These are phyloP conservation scores for Escallonia herrerae DNA, from an alignment of 129 eudicot species.

Conservation along the genomic window DNA sequence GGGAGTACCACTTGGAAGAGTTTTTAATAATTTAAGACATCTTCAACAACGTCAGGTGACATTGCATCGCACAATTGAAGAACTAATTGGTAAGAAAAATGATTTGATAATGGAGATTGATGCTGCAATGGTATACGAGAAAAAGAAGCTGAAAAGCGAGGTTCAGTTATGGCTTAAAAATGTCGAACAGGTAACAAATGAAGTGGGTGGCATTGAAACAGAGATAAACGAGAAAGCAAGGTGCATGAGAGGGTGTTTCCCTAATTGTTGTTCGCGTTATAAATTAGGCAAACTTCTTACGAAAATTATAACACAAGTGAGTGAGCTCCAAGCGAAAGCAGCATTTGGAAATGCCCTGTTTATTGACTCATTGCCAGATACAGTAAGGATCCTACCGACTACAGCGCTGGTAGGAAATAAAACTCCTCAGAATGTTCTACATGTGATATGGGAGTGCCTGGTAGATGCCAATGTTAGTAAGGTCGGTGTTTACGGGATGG, in stretches of 20 bases:
- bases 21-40: constrained; percentile 20
- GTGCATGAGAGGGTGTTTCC: constrained; percentile 27
- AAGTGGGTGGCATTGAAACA: constrained; percentile 25
- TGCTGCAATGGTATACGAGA: constrained; percentile 17
- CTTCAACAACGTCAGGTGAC: constrained; percentile 10
- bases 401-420: constrained; percentile 19
- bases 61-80: constrained; percentile 21
- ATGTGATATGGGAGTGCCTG: constrained; percentile 28
- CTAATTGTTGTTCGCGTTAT: constrained; percentile 26
- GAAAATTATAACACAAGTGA: constrained; percentile 19
- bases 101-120: constrained; percentile 27
- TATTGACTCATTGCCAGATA: constrained; percentile 19
- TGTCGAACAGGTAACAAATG: constrained; percentile 26
- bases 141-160: constrained; percentile 31
- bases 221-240: constrained; percentile 7
- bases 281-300: constrained; percentile 28
- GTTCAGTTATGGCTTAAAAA: constrained; percentile 25
- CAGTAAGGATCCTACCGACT: constrained; percentile 27
- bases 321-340: constrained; percentile 24
- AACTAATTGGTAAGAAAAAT: constrained; percentile 17
- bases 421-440: constrained; percentile 21
- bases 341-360: constrained; percentile 25
- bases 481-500: constrained; percentile 43
- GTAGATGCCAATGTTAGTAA: constrained; percentile 11
- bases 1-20: constrained; percentile 20